Conservation (phyloP, 2,329 filamentous ascomycete genomes). For the Aschersonia sp. region DNA sequence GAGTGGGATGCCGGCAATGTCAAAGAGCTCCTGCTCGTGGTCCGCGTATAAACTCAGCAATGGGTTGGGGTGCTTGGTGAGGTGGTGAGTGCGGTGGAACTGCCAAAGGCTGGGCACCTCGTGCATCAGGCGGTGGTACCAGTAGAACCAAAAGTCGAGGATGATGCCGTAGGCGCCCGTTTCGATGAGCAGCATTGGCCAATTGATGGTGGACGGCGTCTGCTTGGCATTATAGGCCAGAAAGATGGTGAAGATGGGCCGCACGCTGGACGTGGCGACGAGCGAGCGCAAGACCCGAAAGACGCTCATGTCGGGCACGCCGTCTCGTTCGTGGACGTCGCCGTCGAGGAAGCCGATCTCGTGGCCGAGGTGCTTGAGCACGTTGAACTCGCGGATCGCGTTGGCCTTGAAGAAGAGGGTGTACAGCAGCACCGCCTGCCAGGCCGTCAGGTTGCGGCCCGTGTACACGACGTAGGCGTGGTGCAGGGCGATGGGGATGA, state of each 20-base stretch:
- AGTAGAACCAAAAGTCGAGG: conserved; percentile 5
- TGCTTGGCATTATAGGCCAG: not conserved
- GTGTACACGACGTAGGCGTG: conserved; percentile 3
- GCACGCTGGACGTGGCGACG: conserved; percentile 1
- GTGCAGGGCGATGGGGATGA: conserved; percentile 3
- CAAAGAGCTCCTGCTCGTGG: conserved; percentile 3
- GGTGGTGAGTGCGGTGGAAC: conserved; percentile 4
- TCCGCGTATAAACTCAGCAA: conserved; percentile 3
- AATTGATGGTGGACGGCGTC: conserved; percentile 1
- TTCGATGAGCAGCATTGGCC: not conserved
- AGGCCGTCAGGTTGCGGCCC: conserved; percentile 2
- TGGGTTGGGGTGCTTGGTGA: conserved; percentile 4
- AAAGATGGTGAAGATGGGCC: conserved; percentile 3
- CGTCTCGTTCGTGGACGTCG: conserved; percentile 4
- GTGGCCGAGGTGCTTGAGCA: conserved; percentile 1
- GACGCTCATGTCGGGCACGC: conserved; percentile 3
- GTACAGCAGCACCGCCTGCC: conserved; percentile 4
- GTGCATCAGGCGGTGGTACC: conserved; percentile 5
- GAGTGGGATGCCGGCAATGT: conserved; percentile 3
- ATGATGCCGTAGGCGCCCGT: conserved; percentile 1
- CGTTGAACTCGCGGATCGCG: conserved; percentile 3
- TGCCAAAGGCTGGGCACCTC: conserved; percentile 3
- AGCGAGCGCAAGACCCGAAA: conserved; percentile 1
- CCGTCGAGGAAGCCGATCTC: conserved; percentile 3
- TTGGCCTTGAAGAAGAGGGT: conserved; percentile 2